A percentile compares a stretch with the other conserved stretches of the same genome.
These are phyloP conservation scores for Melanogaster broomeanus DNA, from an alignment of 768 basidiomycete genomes.

Conservation along the genomic window DNA sequence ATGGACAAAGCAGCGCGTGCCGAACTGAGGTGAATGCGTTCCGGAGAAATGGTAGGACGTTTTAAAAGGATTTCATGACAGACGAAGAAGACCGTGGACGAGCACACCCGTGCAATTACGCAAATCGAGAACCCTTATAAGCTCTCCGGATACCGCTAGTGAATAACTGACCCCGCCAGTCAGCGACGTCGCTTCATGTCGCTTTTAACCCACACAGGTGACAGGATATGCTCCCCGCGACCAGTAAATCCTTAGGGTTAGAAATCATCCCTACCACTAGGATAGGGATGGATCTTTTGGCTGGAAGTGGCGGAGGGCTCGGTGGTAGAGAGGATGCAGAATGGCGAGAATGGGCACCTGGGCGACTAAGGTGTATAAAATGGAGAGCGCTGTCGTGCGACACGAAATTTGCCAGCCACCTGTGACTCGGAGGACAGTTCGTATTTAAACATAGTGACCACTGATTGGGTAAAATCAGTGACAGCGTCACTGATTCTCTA, in stretches of 20 bases:
- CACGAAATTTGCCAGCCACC: not conserved
- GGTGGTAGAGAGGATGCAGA: constrained; percentile 29
- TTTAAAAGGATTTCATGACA: constrained; percentile 41
- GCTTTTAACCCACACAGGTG: constrained; percentile 23
- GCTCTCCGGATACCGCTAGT: constrained; percentile 2
- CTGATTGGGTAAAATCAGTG: too few species aligned
- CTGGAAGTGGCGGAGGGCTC: constrained; percentile 38
- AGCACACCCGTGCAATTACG: constrained; percentile 13
- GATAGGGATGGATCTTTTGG: constrained; percentile 53
- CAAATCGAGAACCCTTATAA: constrained; percentile 6
- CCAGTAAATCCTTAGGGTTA: constrained; percentile 59
- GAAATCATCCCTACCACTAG: constrained; percentile 42
- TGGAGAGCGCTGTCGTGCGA: constrained; percentile 18
- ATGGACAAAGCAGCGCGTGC: constrained; percentile 11
- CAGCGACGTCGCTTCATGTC: constrained; percentile 22
- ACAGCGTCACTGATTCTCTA: too few species aligned
- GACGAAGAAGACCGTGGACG: constrained; percentile 25
- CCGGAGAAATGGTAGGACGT: constrained; percentile 52
- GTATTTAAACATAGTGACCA: too few species aligned
- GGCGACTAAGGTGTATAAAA: constrained; percentile 44
- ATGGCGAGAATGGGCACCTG: constrained; percentile 41
- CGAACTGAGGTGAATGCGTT: constrained; percentile 40
- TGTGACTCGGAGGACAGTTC: too few species aligned
- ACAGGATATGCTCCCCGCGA: constrained; percentile 29
- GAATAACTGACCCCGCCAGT: constrained; percentile 11